phyloP scores from a whole-genome alignment of 441 rosid genomes.

The Eutrema salsugineum region DNA sequence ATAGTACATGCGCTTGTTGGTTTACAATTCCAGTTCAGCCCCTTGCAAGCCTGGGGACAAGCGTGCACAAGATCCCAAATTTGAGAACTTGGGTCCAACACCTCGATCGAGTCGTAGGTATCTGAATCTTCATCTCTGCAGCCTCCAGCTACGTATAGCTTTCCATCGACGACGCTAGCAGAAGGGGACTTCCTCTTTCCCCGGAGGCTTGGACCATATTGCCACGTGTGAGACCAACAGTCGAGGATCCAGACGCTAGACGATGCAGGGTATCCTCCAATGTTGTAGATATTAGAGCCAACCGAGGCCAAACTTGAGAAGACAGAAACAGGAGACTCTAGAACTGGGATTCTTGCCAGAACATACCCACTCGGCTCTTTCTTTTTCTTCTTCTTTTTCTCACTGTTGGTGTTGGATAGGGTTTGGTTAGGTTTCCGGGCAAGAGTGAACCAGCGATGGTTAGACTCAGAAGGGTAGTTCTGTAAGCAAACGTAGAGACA shows the following conservation, averaged over 20 bases:
- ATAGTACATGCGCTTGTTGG: not conserved
- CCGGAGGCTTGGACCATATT: not conserved
- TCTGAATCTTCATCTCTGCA: not conserved
- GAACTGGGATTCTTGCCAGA: not conserved
- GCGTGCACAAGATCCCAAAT: slow-evolving; percentile 14
- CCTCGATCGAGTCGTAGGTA: not conserved
- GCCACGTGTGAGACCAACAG: not conserved
- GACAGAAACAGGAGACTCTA: not conserved
- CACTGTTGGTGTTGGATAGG: not conserved
- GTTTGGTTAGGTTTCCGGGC: not conserved
- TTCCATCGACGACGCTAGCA: not conserved
- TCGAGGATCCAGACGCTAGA: not conserved
- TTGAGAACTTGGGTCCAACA: not conserved
- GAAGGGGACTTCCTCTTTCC: not conserved
- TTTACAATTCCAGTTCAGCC: not conserved
- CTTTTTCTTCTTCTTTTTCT: not conserved
- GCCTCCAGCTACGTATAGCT: slow-evolving; percentile 5
- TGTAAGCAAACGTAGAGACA: not conserved
- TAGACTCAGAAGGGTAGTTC: no score
- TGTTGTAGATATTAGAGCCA: not conserved
- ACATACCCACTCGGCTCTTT: not conserved
- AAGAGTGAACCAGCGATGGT: no score
- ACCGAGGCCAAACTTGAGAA: not conserved
- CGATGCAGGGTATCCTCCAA: not conserved
- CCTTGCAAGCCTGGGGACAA: not conserved